Conservation (phyloP, 345 rosid species). For the Murraya paniculata region DNA sequence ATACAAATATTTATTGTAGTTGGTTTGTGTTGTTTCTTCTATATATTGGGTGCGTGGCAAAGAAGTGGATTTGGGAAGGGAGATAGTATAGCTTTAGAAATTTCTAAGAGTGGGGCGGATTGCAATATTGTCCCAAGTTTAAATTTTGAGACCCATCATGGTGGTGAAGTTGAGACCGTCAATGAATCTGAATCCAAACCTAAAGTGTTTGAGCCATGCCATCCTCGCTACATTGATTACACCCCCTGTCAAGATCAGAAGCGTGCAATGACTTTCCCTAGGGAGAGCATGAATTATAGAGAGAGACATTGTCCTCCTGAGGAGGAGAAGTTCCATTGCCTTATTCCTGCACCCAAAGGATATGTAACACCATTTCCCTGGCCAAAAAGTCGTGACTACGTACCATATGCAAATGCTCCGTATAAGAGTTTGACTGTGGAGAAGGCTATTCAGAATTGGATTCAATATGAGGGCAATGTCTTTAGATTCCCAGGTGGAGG, state of each 20-base stretch:
- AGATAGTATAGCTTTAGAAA: constrained; percentile 84
- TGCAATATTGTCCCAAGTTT: constrained; percentile 73
- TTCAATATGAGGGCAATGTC: constrained; percentile 92
- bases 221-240: constrained; percentile 64
- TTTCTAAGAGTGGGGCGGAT: constrained; percentile 75
- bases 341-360: constrained; percentile 91
- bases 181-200: constrained; percentile 52
- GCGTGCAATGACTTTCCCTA: constrained; percentile 96
- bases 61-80: constrained; percentile 98
- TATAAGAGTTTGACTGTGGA: constrained; percentile 97
- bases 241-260: constrained; percentile 97
- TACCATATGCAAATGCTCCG: constrained; percentile 97
- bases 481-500: constrained; percentile 99
- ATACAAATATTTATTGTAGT: constrained; percentile 76
- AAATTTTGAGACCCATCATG: constrained; percentile 91
- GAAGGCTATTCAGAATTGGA: constrained; percentile 99
- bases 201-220: constrained; percentile 66
- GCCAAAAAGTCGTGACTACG: constrained; percentile 99
- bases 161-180: constrained; percentile 43
- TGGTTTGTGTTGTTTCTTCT: constrained; percentile 87
- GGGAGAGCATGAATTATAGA: constrained; percentile 86
- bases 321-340: constrained; percentile 70
- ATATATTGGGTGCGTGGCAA: constrained; percentile 97
- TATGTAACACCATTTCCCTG: constrained; percentile 95
- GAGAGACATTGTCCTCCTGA: constrained; percentile 91